Base-by-base conservation (phyloP, 192 early-diverging fungal species). In the Dimargaris xerosporica region DNA sequence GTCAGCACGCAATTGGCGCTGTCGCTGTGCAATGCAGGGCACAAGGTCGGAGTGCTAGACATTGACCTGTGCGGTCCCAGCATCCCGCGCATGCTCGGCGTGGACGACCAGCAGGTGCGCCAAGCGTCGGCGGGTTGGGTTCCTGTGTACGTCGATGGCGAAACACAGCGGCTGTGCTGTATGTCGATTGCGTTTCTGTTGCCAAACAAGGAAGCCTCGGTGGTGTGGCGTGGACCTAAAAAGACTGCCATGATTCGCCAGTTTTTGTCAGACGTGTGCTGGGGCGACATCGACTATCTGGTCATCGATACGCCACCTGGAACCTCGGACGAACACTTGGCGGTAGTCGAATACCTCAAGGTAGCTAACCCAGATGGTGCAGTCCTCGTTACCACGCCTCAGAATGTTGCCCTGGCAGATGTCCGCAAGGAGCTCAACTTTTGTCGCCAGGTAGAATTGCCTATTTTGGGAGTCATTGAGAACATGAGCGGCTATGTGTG, bases 191-290 rank as follows among this genome's bases (percentile, higher is more conserved):
- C 90, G 45, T 99, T 97, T 60, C 78, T 99, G 69, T 76, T 99
- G 55, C 81, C 80, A 42, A 85, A 80, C 67, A 87, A 85, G 62
- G 83, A 95, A 65, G 85, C 94, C 64, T 91, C 96, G 26, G 91
- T 99, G 16, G 91, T 99, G 25, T 99, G 96, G 96, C 81, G 94
- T 44, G 96, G 96, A 3, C 92, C 96, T 34, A 99, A 99, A 68
- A 99, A 99, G 80, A 96, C 88, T 72, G 93, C 92, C 10, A 91
- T 99, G 84, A 99, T 99, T 70, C 90, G 90, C 63, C 96, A 94
- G 73, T 97, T 99, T 61, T 70, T 99, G 58, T 80, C 87, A 41
- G 93, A 99, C 65, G 94, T 97, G 0, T 91, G 85, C 73, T 99
- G 94, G 94, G 94, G 96, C 31, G 84, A 90, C 19, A 75, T 96